A percentile compares a stretch with the other conserved stretches of the same genome.
Evolutionary conservation across 2,329 filamentous ascomycete genomes (phyloP).

Genomic region (Botryotinia narcissicola): DNA sequence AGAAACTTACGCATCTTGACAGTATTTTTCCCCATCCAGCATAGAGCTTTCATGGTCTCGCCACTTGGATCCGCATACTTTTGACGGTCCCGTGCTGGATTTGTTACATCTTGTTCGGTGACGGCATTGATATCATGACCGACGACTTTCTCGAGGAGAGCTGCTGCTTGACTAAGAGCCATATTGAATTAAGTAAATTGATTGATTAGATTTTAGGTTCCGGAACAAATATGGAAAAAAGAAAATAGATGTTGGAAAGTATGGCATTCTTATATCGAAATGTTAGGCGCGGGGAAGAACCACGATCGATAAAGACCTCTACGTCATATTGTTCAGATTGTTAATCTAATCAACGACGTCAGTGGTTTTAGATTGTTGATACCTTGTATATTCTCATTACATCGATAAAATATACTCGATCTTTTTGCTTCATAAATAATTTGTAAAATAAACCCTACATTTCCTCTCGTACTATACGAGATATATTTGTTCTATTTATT

Average conservation of each 20-base stretch:
- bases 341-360: slow-evolving; percentile 10
- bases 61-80: slow-evolving; percentile 50
- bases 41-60: slow-evolving; percentile 74
- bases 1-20: slow-evolving; percentile 59
- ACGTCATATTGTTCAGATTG: not conserved
- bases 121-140: slow-evolving; percentile 65
- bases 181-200: slow-evolving; percentile 41
- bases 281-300: not conserved
- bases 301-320: not conserved
- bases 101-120: slow-evolving; percentile 67
- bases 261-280: slow-evolving; percentile 2
- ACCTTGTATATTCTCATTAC: not conserved
- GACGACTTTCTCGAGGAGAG: slow-evolving; percentile 61
- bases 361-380: not conserved
- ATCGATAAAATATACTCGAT: not conserved
- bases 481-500: not conserved
- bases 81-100: slow-evolving; percentile 53
- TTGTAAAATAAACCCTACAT: not conserved
- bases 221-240: not conserved
- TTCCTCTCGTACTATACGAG: not conserved
- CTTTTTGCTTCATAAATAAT: not conserved
- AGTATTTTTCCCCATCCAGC: slow-evolving; percentile 78
- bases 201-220: not conserved
- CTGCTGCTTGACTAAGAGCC: slow-evolving; percentile 65
- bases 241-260: not conserved